phyloP scores from a whole-genome alignment of 208 protist species.

The Trypanosomatidae sp. region DNA sequence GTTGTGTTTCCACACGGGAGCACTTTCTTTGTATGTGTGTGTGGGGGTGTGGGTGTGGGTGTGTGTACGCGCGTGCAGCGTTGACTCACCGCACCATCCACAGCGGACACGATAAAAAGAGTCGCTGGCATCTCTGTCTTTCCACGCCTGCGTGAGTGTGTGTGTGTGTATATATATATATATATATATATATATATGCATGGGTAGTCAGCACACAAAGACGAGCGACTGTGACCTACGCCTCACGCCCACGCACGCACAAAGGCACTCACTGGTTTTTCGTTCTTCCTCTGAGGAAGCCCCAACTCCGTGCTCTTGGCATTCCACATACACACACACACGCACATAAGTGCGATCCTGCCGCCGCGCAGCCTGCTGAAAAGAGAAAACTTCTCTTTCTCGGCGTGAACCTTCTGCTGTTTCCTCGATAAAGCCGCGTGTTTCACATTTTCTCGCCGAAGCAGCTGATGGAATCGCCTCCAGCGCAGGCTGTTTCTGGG shows the following conservation, averaged over 20 bases:
- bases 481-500: constrained; percentile 7
- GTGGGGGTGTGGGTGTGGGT: too few species aligned
- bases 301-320: too few species aligned
- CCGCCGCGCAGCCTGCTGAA: background rate
- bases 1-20: background rate
- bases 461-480: constrained; percentile 4
- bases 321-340: too few species aligned
- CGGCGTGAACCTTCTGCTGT: background rate
- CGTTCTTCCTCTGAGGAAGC: too few species aligned
- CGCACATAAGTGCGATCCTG: too few species aligned
- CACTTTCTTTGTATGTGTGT: background rate
- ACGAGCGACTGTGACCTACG: background rate
- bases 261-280: too few species aligned
- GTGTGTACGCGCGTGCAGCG: too few species aligned
- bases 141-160: too few species aligned
- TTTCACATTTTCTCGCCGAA: background rate
- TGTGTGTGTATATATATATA: too few species aligned
- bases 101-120: background rate
- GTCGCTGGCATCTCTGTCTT: background rate
- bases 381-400: background rate
- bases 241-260: background rate
- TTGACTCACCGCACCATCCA: background rate
- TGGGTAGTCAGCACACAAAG: background rate
- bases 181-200: background rate
- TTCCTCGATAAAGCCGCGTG: background rate